A percentile compares a stretch with the other conserved stretches of the same genome.
Conservation (phyloP, 1,284 basidiomycete species). For the Austroboletus niveus region DNA sequence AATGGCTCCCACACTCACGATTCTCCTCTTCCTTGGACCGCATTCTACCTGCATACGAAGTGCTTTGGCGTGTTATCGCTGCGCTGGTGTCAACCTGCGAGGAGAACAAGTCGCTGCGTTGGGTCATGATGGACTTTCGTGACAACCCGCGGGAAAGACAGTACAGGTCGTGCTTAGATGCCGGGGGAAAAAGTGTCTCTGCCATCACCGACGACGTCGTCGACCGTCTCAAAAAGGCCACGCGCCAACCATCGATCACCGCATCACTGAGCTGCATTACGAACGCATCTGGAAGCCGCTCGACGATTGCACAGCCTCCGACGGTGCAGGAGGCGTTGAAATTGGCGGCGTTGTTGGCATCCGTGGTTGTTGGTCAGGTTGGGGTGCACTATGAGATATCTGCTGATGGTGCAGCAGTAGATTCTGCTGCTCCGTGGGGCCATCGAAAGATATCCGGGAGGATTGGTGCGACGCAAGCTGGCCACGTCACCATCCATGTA, state of each 20-base stretch:
- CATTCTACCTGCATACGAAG: constrained; percentile 59
- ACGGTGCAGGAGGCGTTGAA: constrained; percentile 48
- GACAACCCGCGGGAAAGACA: constrained; percentile 34
- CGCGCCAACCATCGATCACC: constrained; percentile 37
- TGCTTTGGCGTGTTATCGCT: constrained; percentile 60
- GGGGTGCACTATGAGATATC: constrained; percentile 31
- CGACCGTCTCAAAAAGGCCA: constrained; percentile 47
- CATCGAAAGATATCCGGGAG: constrained; percentile 15
- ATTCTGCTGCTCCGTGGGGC: constrained; percentile 19
- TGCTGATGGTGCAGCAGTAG: not conserved
- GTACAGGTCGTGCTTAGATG: constrained; percentile 28
- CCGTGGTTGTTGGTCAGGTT: constrained; percentile 38
- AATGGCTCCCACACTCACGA: constrained; percentile 35
- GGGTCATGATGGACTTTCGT: constrained; percentile 39
- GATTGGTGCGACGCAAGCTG: not conserved
- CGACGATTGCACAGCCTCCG: constrained; percentile 33
- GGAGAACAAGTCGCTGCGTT: constrained; percentile 26
- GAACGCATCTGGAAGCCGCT: not conserved
- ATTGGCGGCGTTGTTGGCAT: constrained; percentile 45
- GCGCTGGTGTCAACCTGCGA: constrained; percentile 34
- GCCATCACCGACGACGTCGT: constrained; percentile 44
- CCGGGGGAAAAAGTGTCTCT: constrained; percentile 34
- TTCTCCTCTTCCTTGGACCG: constrained; percentile 46
- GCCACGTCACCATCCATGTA: not conserved
- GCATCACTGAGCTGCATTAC: constrained; percentile 17